Percentiles rank a stretch among this genome's conserved stretches.
phyloP scores from a whole-genome alignment of 2,329 filamentous ascomycete genomes.

The Colletotrichum sojae region DNA sequence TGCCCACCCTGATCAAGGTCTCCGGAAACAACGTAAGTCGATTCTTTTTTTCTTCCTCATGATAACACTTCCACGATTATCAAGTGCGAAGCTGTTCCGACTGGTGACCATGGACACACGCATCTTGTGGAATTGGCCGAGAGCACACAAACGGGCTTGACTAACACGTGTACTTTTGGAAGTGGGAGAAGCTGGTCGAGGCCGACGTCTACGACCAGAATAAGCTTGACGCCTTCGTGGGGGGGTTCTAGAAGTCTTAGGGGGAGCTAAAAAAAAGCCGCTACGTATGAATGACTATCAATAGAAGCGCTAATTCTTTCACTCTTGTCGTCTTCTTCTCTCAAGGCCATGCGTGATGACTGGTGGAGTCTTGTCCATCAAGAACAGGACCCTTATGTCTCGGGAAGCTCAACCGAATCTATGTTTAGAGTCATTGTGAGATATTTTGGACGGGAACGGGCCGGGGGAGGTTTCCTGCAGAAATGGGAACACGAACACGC shows the following conservation, averaged over 20 bases:
- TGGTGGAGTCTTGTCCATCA: background rate
- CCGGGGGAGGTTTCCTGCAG: no score
- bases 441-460: no score
- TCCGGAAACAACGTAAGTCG: slow-evolving; percentile 30
- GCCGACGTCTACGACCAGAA: slow-evolving; percentile 38
- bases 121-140: no score
- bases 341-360: background rate
- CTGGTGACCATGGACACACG: no score
- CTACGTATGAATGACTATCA: background rate
- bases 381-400: background rate
- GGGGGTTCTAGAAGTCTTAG: background rate
- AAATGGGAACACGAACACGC: no score
- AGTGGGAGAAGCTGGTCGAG: slow-evolving; percentile 39
- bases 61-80: no score
- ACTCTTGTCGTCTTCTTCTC: background rate
- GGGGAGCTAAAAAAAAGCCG: no score
- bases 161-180: slow-evolving; percentile 19
- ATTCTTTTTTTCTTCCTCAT: background rate
- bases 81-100: no score
- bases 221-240: slow-evolving; percentile 35
- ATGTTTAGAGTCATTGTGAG: background rate
- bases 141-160: background rate
- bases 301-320: background rate
- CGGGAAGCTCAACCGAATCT: background rate
- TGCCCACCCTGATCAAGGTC: slow-evolving; percentile 37